Evolutionary conservation across 2,329 filamentous ascomycete species (phyloP), one percentile per base, ranked within the genome.

Genomic region (Neopestalotiopsis sp.): DNA sequence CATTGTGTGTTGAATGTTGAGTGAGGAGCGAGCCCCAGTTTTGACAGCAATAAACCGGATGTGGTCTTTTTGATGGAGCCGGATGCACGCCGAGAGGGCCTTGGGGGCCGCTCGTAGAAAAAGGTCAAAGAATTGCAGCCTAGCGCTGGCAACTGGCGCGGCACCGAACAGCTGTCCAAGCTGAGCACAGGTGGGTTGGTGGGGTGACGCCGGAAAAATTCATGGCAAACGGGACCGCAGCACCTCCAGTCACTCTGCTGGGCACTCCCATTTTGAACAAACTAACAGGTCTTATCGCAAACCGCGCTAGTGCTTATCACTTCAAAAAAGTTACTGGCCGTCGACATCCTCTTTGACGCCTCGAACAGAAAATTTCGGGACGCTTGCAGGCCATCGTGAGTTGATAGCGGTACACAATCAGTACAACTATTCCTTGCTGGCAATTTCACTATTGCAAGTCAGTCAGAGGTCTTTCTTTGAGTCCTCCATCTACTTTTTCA

Each of bases 331-430:
- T 34, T 62, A 40, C 34, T 62, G 59, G 59, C n/a, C 30, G 59
- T 20, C 14, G 10, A 38, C 34, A 10, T 38, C 58, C 32, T 62
- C 59, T 59, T 59, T 30, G 57, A 59, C 59, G 59, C 59, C 59
- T 42, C 59, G 59, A 40, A 62, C 59, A 62, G 32, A 62, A 62
- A 62, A 62, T 62, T 62, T 62, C 32, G 59, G 59, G 59, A 62
- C 17, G 30, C 24, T 30, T 59, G 45, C 6, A 53, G 45, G 45
- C 45, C n/a, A 53, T 53, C 45, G 45, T 53, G 45, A 53, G 9
- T 53, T 17, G 45, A 20, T 53, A 53, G 45, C 17, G 14, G 45
- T 53, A 24, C 45, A 53, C 45, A 53, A 20, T 53, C 45, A 53
- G 24, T 59, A 59, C 57, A 59, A 30, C 57, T 59, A 24, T 30